Evolutionary conservation across 75 land plant genomes (phyloP), one percentile per base, ranked within the genome.

Genomic region (Pinus tabuliformis): DNA sequence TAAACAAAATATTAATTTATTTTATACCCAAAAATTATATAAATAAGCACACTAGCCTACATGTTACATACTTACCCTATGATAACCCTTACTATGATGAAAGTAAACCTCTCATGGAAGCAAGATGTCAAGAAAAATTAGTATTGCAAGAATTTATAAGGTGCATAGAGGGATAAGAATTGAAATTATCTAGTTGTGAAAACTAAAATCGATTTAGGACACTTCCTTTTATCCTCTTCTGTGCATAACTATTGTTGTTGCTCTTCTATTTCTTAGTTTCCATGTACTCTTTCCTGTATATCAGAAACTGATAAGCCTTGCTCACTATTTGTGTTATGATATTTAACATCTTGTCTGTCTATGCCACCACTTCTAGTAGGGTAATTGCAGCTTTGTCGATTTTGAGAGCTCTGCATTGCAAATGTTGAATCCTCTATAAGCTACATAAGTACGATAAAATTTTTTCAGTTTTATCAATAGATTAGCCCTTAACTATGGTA

Each of bases 121-220:
- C 89, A 87, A 22, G 89, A 87, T 1, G 59, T 72, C 75, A 87
- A 74, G 13, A 84, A 84, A 76, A 78, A 81, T 26, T 63, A 17
- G 56, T 57, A 49, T 88, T 87, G 81, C 74, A 82, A 42, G 52
- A 26, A n/a, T 56, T 22, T 37, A 36, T 76, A 26, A 58, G 37
- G 20, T 73, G 61, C 13, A 28, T 20, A 21, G 15, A 63, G 16
- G 20, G 18, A 20, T 22, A 2, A 75, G 3, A 36, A 21, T 36
- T 74, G 20, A 59, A 33, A 39, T 20, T 17, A 30, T 33, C 36
- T 39, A 75, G n/a, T 20, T 58, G 21, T 39, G 64, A 22, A 22
- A 45, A 62, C 18, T 58, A 42, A 76, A 42, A 39, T 30, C 8
- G 18, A 15, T 30, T 11, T 9, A n/a, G 4, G 68, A 12, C 14